These are phyloP conservation scores for Mollisia scopiformis DNA, from an alignment of 2,329 filamentous ascomycete species.

Conservation along the genomic window DNA sequence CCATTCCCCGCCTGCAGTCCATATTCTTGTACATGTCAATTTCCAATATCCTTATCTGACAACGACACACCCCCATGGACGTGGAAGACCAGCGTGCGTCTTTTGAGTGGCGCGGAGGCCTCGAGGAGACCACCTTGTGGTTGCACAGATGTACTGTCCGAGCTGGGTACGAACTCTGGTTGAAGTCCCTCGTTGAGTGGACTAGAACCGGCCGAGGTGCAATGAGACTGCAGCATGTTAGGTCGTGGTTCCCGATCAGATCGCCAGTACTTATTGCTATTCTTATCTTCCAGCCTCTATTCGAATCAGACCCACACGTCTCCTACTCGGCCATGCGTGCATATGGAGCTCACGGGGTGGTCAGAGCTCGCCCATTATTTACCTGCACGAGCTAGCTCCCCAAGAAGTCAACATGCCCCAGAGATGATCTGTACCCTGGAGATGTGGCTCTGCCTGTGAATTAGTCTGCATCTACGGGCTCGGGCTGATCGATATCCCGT, in stretches of 20 bases:
- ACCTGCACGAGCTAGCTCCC: neutral
- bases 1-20: neutral
- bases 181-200: neutral
- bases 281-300: constrained; percentile 2
- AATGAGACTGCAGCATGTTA: neutral
- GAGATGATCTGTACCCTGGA: neutral
- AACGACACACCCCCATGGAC: neutral
- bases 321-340: neutral
- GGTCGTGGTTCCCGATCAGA: neutral
- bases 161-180: neutral
- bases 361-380: neutral
- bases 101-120: neutral
- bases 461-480: neutral
- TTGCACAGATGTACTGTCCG: neutral
- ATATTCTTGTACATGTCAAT: neutral
- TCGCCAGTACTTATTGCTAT: neutral
- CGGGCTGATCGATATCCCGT: neutral
- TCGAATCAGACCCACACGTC: neutral
- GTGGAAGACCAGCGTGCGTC: neutral
- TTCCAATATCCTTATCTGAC: neutral
- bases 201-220: neutral
- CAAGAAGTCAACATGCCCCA: neutral
- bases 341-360: neutral
- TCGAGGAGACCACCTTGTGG: neutral
- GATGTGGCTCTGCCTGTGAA: neutral